These are phyloP conservation scores for Moringa oleifera DNA, from an alignment of 345 rosid species.

Conservation along the genomic window DNA sequence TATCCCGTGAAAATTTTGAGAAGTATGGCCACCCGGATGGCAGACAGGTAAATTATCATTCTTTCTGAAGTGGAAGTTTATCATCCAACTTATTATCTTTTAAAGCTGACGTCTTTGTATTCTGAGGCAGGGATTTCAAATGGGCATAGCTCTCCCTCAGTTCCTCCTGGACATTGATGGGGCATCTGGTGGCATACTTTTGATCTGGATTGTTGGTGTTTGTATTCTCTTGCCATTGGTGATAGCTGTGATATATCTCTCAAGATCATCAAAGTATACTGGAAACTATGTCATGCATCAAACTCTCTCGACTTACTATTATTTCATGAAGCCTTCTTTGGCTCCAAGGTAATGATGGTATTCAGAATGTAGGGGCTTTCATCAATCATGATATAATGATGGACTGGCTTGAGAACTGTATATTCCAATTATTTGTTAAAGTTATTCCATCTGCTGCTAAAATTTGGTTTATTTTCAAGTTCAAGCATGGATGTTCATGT, in stretches of 20 bases:
- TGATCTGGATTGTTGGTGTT: slow-evolving; percentile 95
- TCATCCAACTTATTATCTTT: slow-evolving; percentile 2
- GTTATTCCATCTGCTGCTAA: too few species aligned
- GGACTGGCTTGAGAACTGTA: not conserved
- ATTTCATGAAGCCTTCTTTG: slow-evolving; percentile 92
- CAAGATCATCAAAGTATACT: slow-evolving; percentile 90
- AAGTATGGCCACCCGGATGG: slow-evolving; percentile 99
- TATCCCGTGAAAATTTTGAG: slow-evolving; percentile 94
- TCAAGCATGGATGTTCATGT: too few species aligned
- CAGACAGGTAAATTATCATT: slow-evolving; percentile 53
- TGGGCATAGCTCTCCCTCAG: slow-evolving; percentile 99
- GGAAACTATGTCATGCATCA: slow-evolving; percentile 99
- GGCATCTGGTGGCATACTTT: slow-evolving; percentile 91
- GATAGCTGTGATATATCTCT: slow-evolving; percentile 92
- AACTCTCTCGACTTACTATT: slow-evolving; percentile 82
- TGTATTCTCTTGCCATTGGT: slow-evolving; percentile 96
- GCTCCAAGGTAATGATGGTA: slow-evolving; percentile 73
- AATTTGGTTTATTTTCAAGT: too few species aligned
- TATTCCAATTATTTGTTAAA: too few species aligned
- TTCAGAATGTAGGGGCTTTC: not conserved
- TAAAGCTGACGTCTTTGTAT: slow-evolving; percentile 15
- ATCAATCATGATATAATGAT: not conserved
- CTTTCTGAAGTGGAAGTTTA: not conserved
- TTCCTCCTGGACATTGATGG: slow-evolving; percentile 91
- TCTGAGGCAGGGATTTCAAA: slow-evolving; percentile 84